Evolutionary conservation across 1,284 basidiomycete genomes (phyloP), one percentile per base, ranked within the genome.

Genomic region (Ustilago sp.): DNA sequence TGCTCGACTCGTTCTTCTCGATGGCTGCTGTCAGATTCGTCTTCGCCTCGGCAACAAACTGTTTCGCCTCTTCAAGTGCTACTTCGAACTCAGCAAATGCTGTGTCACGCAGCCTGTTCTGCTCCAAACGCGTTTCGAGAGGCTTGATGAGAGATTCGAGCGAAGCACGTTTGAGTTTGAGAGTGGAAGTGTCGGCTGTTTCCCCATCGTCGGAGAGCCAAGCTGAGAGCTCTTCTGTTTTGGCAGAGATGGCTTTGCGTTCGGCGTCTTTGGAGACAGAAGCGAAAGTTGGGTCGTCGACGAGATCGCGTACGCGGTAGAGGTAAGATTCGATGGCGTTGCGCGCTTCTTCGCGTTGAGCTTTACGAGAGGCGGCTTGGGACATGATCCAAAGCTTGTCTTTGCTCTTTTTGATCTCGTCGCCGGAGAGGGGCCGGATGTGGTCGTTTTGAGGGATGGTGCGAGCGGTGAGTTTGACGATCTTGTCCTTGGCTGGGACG

Each of bases 151-250:
- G 87, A 48, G 89, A 87, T 93, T 97, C 94, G 23, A 98, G 87
- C 15, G 89, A 90, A 45, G 89, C 89, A 57, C 70, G 70, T 60
- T 78, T 80, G 53, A 79, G 67, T 48, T 79, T 74, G 50, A 85
- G 69, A n/a, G 62, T 61, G 11, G 63, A 34, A 1, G 80, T 80
- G 59, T 92, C 90, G 1, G 96, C 95, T 13, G 89, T 87, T 80
- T 98, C 95, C n/a, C 91, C 94, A 62, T 92, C 89, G 43, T 95
- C 93, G 81, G 91, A 89, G 74, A 99, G 88, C 96, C 95, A 99
- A 28, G 88, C 87, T 71, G 92, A 91, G 0, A 92, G 90, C 62
- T 92, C 91, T 23, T 91, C 90, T 5, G 94, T 88, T 82, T 91
- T 90, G 60, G 89, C 88, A 7, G 88, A 85, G 63, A 99, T 90